Conservation (phyloP, 495 filamentous ascomycete species). For the Astrocystis sublimbata region DNA sequence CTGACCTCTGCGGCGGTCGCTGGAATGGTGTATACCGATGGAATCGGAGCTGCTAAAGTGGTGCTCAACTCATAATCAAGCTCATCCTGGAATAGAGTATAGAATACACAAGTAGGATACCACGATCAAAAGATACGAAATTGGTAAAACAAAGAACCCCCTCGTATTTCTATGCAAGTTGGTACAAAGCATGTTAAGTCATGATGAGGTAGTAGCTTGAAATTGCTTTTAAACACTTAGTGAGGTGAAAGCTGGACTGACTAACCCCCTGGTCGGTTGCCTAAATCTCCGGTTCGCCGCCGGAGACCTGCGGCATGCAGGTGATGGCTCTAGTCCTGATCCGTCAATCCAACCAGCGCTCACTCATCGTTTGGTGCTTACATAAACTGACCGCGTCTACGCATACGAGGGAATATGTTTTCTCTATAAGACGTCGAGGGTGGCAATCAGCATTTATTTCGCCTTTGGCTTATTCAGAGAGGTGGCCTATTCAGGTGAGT, state of each 20-base stretch:
- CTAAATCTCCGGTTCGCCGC: neutral
- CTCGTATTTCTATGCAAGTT: neutral
- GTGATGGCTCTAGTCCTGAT: no score
- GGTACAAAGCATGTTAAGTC: neutral
- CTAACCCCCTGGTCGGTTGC: neutral
- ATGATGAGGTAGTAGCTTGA: no score
- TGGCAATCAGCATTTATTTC: no score
- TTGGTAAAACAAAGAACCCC: neutral
- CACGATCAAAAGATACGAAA: neutral
- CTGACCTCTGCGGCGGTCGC: conserved; percentile 81
- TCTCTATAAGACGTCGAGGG: no score
- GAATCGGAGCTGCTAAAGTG: conserved; percentile 16
- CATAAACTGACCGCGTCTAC: no score
- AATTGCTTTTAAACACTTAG: neutral
- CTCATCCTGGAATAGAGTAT: neutral
- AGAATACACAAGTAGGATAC: neutral
- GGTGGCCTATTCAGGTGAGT: no score
- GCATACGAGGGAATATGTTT: no score
- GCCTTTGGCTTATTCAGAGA: no score
- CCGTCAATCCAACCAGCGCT: no score
- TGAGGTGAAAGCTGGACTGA: neutral
- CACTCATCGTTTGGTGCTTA: no score
- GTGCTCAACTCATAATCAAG: neutral
- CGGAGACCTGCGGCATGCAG: conserved; percentile 7
- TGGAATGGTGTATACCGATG: conserved; percentile 53